Evolutionary conservation across 495 filamentous ascomycete species (phyloP).

Genomic region (Aspergillus nidulans): DNA sequence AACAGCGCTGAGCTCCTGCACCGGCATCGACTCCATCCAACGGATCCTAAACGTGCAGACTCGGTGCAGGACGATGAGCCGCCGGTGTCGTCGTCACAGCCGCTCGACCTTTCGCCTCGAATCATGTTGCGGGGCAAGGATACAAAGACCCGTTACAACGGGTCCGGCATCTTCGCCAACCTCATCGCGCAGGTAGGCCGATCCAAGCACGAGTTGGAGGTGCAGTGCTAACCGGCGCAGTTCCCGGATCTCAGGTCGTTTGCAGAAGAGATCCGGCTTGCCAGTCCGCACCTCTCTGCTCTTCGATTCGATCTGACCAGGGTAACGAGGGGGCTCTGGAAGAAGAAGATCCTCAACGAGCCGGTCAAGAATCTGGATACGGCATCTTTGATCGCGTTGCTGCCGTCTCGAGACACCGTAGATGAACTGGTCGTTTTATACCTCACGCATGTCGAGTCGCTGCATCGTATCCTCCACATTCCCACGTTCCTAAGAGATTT

Average conservation of each 20-base stretch:
- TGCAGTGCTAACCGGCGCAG: constrained; percentile 15
- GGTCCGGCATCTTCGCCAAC: constrained; percentile 42
- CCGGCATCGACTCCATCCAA: constrained; percentile 22
- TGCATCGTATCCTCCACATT: constrained; percentile 54
- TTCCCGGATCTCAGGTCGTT: constrained; percentile 41
- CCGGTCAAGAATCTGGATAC: constrained; percentile 32
- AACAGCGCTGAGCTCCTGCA: constrained; percentile 30
- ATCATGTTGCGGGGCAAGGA: constrained; percentile 44
- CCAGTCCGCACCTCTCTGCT: constrained; percentile 35
- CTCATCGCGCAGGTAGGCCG: constrained; percentile 31
- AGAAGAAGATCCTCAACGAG: constrained; percentile 28
- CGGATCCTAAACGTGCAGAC: constrained; percentile 6
- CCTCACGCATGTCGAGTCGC: constrained; percentile 52
- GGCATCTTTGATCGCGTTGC: constrained; percentile 26
- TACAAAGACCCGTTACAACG: constrained; percentile 41
- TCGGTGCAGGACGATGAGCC: constrained; percentile 17
- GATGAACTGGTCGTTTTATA: constrained; percentile 52
- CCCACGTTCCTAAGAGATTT: constrained; percentile 55
- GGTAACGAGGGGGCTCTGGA: constrained; percentile 35
- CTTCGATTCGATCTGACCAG: constrained; percentile 34
- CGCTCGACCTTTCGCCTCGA: constrained; percentile 35
- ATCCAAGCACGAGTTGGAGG: too few species aligned
- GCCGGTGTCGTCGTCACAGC: constrained; percentile 30
- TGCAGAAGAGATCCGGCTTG: constrained; percentile 36
- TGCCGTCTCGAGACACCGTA: constrained; percentile 40